phyloP scores from a whole-genome alignment of 2,329 filamentous ascomycete genomes.

The Paracamarosporium sp. region DNA sequence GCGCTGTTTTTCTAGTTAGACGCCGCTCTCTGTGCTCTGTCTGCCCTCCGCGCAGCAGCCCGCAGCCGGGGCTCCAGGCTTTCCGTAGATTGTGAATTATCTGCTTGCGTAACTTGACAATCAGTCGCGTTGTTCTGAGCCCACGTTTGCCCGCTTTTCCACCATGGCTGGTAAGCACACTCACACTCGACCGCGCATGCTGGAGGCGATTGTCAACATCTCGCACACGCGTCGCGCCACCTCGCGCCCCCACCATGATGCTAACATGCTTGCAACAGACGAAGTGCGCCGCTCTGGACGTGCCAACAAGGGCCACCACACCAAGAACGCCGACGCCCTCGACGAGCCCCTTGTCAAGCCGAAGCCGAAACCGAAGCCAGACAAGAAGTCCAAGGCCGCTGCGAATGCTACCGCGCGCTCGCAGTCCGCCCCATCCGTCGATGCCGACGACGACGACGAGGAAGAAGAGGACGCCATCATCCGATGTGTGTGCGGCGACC shows the following conservation, averaged over 20 bases:
- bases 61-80: conserved; percentile 26
- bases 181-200: conserved; percentile 27
- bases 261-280: conserved; percentile 55
- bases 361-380: conserved; percentile 52
- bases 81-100: conserved; percentile 46
- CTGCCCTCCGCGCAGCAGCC: conserved; percentile 24
- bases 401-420: conserved; percentile 48
- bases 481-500: conserved; percentile 90
- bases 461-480: conserved; percentile 78
- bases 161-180: conserved; percentile 68
- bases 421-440: conserved; percentile 32
- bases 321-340: conserved; percentile 76
- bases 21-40: conserved; percentile 22
- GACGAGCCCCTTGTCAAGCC: conserved; percentile 35
- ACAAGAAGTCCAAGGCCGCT: conserved; percentile 50
- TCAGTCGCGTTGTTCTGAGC: conserved; percentile 39
- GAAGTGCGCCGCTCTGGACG: conserved; percentile 94
- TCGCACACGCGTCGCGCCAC: conserved; percentile 17
- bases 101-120: conserved; percentile 41
- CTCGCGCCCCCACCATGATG: conserved; percentile 16
- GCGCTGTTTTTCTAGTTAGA: conserved; percentile 36
- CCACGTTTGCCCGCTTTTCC: conserved; percentile 30
- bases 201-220: conserved; percentile 5
- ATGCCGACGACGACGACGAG: conserved; percentile 46
- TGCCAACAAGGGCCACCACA: conserved; percentile 95